Evolutionary conservation across 2,329 filamentous ascomycete genomes (phyloP).

Genomic region (Cytospora piceicola): DNA sequence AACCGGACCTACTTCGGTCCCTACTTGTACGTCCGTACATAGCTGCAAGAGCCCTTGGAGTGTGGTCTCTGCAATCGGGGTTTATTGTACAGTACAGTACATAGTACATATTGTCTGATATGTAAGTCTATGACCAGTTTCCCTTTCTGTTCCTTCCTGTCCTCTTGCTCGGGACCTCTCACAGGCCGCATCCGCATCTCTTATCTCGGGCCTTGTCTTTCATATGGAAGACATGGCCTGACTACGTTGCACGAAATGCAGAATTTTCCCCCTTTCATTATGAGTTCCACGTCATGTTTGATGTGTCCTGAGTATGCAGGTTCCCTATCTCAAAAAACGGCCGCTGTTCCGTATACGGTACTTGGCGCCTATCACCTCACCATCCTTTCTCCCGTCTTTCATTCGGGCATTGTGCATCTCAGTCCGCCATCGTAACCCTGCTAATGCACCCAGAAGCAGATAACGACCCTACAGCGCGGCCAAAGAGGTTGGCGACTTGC

Average conservation of each 20-base stretch:
- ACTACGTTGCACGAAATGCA: conserved; percentile 24
- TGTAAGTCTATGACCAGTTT: conserved; percentile 22
- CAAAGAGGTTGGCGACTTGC: conserved; percentile 13
- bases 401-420: conserved; percentile 9
- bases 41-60: conserved; percentile 20
- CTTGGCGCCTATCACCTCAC: background rate
- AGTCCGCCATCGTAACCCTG: conserved; percentile 10
- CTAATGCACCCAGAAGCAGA: conserved; percentile 28
- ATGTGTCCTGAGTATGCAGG: conserved; percentile 9
- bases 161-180: conserved; percentile 8
- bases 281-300: conserved; percentile 2
- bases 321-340: conserved; percentile 12
- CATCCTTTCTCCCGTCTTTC: conserved; percentile 7
- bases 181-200: conserved; percentile 18
- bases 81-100: background rate
- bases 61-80: conserved; percentile 4
- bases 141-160: conserved; percentile 12
- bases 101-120: conserved; percentile 13
- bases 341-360: conserved; percentile 13
- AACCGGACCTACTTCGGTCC: background rate
- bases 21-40: conserved; percentile 7
- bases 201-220: conserved; percentile 27
- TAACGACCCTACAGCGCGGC: background rate
- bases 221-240: conserved; percentile 17
- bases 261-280: conserved; percentile 18